These are phyloP conservation scores for Colletotrichum scovillei DNA, from an alignment of 2,329 filamentous ascomycete species.

Conservation along the genomic window DNA sequence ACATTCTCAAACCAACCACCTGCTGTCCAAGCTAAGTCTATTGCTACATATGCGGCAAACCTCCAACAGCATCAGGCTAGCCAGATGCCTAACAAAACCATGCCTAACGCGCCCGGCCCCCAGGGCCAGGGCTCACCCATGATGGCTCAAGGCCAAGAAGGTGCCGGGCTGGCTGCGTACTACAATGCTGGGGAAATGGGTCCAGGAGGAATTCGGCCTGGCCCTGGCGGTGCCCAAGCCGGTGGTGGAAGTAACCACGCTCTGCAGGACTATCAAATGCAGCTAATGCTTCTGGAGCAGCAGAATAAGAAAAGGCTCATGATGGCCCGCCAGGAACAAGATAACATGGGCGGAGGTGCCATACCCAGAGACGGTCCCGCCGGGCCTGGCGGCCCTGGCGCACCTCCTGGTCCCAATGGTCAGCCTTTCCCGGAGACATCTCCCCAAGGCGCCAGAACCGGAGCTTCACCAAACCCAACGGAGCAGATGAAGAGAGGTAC, in stretches of 20 bases:
- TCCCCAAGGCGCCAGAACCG: constrained; percentile 74
- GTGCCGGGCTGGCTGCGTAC: constrained; percentile 64
- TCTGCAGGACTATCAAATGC: constrained; percentile 90
- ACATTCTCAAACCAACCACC: constrained; percentile 66
- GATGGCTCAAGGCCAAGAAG: constrained; percentile 79
- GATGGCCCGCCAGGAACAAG: constrained; percentile 86
- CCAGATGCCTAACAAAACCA: constrained; percentile 84
- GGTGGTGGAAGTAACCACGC: constrained; percentile 78
- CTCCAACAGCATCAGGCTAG: constrained; percentile 84
- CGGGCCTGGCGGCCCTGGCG: constrained; percentile 65
- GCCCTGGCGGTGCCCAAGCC: constrained; percentile 57
- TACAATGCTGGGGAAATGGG: constrained; percentile 75
- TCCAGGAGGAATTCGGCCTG: constrained; percentile 68
- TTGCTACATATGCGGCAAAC: constrained; percentile 88
- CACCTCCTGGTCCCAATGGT: constrained; percentile 66
- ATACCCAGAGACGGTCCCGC: constrained; percentile 64
- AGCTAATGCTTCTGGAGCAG: constrained; percentile 86
- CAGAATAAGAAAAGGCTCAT: constrained; percentile 88
- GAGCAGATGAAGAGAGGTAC: constrained; percentile 85
- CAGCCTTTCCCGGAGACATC: constrained; percentile 77
- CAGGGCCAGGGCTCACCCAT: constrained; percentile 85
- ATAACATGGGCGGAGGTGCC: constrained; percentile 59
- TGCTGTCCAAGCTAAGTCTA: constrained; percentile 80
- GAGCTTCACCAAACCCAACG: constrained; percentile 79
- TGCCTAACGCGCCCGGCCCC: constrained; percentile 77